phyloP scores from a whole-genome alignment of 306 rosid genomes.

The Cotoneaster glaucophyllus region DNA sequence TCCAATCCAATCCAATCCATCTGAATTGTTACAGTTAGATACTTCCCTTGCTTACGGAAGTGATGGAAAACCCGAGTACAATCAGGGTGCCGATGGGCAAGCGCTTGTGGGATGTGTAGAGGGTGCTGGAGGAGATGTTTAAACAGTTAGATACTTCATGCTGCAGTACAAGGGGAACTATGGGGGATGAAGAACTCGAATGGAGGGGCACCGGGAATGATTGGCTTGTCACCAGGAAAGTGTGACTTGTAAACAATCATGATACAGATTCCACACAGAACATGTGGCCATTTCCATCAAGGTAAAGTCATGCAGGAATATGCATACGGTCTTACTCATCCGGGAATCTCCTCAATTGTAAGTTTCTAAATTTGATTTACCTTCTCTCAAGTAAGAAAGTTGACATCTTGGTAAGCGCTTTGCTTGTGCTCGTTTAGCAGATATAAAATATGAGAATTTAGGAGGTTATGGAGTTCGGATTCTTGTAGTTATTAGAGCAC shows the following conservation, averaged over 20 bases:
- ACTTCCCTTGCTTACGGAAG: constrained; percentile 21
- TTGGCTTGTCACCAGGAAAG: constrained; percentile 60
- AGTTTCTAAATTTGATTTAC: background rate
- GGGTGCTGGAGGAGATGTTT: constrained; percentile 27
- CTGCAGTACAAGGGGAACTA: constrained; percentile 22
- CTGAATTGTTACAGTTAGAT: no score
- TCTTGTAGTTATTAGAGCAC: no score
- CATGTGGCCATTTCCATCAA: constrained; percentile 52
- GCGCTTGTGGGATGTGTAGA: constrained; percentile 28
- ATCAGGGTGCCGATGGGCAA: constrained; percentile 27
- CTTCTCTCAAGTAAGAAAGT: background rate
- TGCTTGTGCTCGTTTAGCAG: no score
- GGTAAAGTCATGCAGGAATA: constrained; percentile 65
- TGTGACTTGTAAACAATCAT: constrained; percentile 62
- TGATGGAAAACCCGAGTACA: constrained; percentile 18
- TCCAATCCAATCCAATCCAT: no score
- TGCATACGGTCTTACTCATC: constrained; percentile 67
- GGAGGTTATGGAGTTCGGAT: no score
- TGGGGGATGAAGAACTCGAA: constrained; percentile 23
- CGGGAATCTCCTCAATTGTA: constrained; percentile 58
- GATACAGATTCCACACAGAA: constrained; percentile 58
- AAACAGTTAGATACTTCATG: constrained; percentile 33
- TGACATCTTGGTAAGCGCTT: background rate
- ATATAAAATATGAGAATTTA: no score
- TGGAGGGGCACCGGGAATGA: constrained; percentile 54